Percentiles rank a stretch among this genome's conserved stretches.
Evolutionary conservation across 805 yeast species (phyloP).

Genomic region (Isabelozyma pseudorhagii): DNA sequence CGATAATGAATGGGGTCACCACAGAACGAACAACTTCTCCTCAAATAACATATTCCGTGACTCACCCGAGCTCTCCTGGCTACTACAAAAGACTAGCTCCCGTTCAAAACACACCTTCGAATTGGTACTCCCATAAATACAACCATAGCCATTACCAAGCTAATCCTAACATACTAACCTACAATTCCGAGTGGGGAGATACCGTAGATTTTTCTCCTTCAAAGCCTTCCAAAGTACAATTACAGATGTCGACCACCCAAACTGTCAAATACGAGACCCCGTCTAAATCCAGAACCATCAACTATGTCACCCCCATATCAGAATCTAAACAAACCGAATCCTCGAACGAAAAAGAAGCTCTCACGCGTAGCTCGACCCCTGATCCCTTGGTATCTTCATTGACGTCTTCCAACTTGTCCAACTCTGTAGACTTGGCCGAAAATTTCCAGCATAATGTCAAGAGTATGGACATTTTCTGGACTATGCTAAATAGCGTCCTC

Average conservation of each 20-base stretch:
- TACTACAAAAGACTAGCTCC: background rate
- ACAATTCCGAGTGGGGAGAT: constrained; percentile 27
- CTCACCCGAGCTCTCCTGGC: background rate
- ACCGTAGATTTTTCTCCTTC: constrained; percentile 12
- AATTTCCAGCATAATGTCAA: constrained; percentile 8
- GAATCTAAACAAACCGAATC: constrained; percentile 1
- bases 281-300: constrained; percentile 2
- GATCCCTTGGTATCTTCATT: background rate
- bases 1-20: background rate
- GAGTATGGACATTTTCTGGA: constrained; percentile 46
- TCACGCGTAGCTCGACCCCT: background rate
- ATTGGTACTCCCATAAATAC: background rate
- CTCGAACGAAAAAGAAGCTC: background rate
- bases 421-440: background rate
- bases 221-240: constrained; percentile 2
- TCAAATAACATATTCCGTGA: background rate
- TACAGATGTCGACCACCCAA: constrained; percentile 4
- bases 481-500: constrained; percentile 50
- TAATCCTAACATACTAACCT: background rate
- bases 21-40: background rate
- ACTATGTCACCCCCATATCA: constrained; percentile 4
- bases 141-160: background rate
- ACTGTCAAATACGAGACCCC: constrained; percentile 11
- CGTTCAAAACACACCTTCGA: background rate
- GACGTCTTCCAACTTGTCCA: background rate